Evolutionary conservation across 805 yeast species (phyloP).

Genomic region (Schwanniomyces yamadae): DNA sequence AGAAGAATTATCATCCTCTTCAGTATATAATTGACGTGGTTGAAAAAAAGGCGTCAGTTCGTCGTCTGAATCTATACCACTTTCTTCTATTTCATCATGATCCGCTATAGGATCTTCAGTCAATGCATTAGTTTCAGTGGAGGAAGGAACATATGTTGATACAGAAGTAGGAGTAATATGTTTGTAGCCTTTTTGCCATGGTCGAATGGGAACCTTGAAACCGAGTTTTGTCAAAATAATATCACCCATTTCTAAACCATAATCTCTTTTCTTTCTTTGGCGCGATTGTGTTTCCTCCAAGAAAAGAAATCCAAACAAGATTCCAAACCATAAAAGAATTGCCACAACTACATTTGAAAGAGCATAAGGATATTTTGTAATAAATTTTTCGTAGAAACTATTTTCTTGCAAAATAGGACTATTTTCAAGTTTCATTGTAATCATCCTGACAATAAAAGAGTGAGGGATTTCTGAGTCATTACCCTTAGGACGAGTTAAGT

Average conservation of each 20-base stretch:
- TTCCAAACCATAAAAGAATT: constrained; percentile 21
- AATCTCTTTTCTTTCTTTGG: constrained; percentile 21
- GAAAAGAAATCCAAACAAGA: constrained; percentile 31
- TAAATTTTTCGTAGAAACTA: constrained; percentile 23
- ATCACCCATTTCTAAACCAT: constrained; percentile 38
- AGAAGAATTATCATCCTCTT: not conserved
- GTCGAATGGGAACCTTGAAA: constrained; percentile 22
- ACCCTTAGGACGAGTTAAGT: constrained; percentile 44
- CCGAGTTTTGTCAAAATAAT: constrained; percentile 24
- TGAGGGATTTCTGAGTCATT: not conserved
- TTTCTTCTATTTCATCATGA: too few species aligned
- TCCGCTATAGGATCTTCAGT: not conserved
- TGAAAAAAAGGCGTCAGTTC: not conserved
- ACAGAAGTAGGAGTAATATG: not conserved
- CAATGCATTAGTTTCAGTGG: not conserved
- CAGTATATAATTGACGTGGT: not conserved
- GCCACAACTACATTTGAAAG: constrained; percentile 37
- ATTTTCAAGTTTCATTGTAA: not conserved
- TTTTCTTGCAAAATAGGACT: not conserved
- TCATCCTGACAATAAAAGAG: not conserved
- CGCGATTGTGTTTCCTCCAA: constrained; percentile 36
- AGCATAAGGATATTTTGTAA: constrained; percentile 35
- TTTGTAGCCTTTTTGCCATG: constrained; percentile 21
- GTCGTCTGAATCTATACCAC: too few species aligned
- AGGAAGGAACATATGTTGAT: constrained; percentile 7